Evolutionary conservation across 2,329 filamentous ascomycete genomes (phyloP).

Genomic region (Epichloe gansuensis): DNA sequence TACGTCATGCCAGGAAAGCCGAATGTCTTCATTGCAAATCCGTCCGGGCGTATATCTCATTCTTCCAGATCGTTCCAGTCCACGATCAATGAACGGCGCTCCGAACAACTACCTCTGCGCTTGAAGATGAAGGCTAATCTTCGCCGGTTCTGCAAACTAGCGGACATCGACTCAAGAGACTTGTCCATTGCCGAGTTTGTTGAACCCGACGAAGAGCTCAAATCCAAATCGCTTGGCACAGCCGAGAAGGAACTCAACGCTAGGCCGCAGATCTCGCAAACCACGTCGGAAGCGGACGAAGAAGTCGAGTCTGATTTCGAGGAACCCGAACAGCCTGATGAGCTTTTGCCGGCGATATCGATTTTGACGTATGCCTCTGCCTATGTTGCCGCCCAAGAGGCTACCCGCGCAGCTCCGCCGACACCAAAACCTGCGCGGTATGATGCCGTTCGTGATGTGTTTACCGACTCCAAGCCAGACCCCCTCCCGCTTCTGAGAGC

Average conservation of each 20-base stretch:
- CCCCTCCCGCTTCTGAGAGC: slow-evolving; percentile 14
- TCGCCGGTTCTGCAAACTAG: slow-evolving; percentile 25
- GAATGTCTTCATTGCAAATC: slow-evolving; percentile 35
- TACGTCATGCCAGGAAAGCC: slow-evolving; percentile 34
- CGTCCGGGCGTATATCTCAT: slow-evolving; percentile 34
- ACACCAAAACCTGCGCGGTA: slow-evolving; percentile 22
- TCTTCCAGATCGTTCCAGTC: slow-evolving; percentile 33
- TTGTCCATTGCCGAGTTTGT: slow-evolving; percentile 22
- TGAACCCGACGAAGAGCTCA: slow-evolving; percentile 21
- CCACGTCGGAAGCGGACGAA: slow-evolving; percentile 13
- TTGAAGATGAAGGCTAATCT: slow-evolving; percentile 23
- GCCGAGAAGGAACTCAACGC: slow-evolving; percentile 21
- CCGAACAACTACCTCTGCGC: slow-evolving; percentile 21
- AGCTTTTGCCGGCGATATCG: slow-evolving; percentile 18
- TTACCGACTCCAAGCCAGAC: slow-evolving; percentile 24
- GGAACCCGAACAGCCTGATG: slow-evolving; percentile 11
- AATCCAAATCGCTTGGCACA: slow-evolving; percentile 23
- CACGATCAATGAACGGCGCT: slow-evolving; percentile 22
- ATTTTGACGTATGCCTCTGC: slow-evolving; percentile 20
- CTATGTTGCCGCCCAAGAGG: slow-evolving; percentile 18
- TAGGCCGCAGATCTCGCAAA: slow-evolving; percentile 16
- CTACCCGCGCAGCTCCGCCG: slow-evolving; percentile 14
- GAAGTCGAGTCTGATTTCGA: slow-evolving; percentile 10
- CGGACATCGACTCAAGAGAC: slow-evolving; percentile 21
- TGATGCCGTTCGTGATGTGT: slow-evolving; percentile 30